Base-by-base conservation (phyloP, 1,284 basidiomycete genomes). In the Wallemia hederae region DNA sequence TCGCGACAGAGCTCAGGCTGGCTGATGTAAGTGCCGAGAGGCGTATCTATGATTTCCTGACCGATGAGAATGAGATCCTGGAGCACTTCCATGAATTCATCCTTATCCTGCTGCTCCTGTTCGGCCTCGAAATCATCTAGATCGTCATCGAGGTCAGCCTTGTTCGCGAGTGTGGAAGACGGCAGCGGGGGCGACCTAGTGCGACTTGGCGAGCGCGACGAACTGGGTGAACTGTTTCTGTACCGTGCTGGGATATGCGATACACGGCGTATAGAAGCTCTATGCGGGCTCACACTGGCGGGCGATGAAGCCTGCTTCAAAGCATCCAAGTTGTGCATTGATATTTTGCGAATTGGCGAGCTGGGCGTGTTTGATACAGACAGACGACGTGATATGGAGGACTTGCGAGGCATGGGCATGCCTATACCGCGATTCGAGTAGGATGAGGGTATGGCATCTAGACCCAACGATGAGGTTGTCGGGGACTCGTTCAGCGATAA, bases 41-140 rank as follows among this genome's bases (percentile, higher is more conserved):
- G 82, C 74, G 87, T 90, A 65, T 97, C 91, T 27, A 81, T 76
- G 61, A 98, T 81, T 66, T 97, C 92, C 56, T 90, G 92, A n/a
- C 92, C 90, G 55, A 97, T 81, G 25, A 80, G 78, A 64, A 94
- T 94, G 66, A 98, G 80, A 64, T 89, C 87, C 70, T 97, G 92
- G 39, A 98, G 77, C 15, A 84, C 82, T 27, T 78, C 76, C 79
- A 94, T 85, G 73, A 89, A 87, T n/a, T 86, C 83, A 70, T 87
- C 82, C 28, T 64, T 60, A 15, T 65, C 64, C 60, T 65, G n/a
- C n/a, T n/a, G n/a, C n/a, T n/a, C n/a, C n/a, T n/a, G n/a, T n/a
- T n/a, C n/a, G n/a, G n/a, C n/a, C n/a, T n/a, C n/a, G 5, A 58
- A 19, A 15, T 26, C 56, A 58, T 49, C 39, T n/a, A 49, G n/a